These are phyloP conservation scores for Acanthamoeba castellanii DNA, from an alignment of 208 protist genomes.

Conservation along the genomic window DNA sequence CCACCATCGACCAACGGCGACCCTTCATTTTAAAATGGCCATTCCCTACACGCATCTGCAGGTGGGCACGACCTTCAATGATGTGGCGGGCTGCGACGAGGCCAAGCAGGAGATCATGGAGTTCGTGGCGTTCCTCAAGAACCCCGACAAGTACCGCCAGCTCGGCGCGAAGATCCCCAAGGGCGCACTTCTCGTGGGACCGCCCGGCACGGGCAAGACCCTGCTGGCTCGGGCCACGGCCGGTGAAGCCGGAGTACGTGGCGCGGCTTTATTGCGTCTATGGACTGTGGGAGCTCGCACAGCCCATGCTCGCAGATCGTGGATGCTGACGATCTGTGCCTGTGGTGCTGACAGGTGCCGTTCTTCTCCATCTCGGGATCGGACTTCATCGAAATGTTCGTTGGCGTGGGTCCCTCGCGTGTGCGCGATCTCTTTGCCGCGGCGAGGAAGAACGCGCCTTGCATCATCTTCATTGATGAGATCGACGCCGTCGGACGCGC, in stretches of 20 bases:
- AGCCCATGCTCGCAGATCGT: not conserved
- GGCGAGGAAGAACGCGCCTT: slow-evolving; percentile 95
- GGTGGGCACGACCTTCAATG: slow-evolving; percentile 89
- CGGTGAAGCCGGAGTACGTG: slow-evolving; percentile 91
- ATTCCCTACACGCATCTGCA: not conserved
- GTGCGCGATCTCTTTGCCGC: slow-evolving; percentile 94
- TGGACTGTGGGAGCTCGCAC: not conserved
- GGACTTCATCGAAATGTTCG: slow-evolving; percentile 92
- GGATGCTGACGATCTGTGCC: too few species aligned
- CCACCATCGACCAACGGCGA: not conserved
- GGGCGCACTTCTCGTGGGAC: slow-evolving; percentile 96
- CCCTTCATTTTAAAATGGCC: not conserved
- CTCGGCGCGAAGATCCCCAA: slow-evolving; percentile 98
- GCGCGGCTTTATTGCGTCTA: too few species aligned
- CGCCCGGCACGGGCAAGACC: slow-evolving; percentile 98
- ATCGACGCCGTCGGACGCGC: slow-evolving; percentile 96
- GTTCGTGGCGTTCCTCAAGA: slow-evolving; percentile 98
- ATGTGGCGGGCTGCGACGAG: slow-evolving; percentile 97
- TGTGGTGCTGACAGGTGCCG: slow-evolving; percentile 66
- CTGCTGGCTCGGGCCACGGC: slow-evolving; percentile 97
- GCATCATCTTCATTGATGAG: slow-evolving; percentile 98
- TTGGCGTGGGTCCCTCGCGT: slow-evolving; percentile 91
- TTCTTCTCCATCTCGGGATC: slow-evolving; percentile 89
- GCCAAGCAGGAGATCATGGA: slow-evolving; percentile 98
- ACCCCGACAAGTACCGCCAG: slow-evolving; percentile 95